These are phyloP conservation scores for Tolypocladium ophioglossoides DNA, from an alignment of 2,329 filamentous ascomycete genomes.

Conservation along the genomic window DNA sequence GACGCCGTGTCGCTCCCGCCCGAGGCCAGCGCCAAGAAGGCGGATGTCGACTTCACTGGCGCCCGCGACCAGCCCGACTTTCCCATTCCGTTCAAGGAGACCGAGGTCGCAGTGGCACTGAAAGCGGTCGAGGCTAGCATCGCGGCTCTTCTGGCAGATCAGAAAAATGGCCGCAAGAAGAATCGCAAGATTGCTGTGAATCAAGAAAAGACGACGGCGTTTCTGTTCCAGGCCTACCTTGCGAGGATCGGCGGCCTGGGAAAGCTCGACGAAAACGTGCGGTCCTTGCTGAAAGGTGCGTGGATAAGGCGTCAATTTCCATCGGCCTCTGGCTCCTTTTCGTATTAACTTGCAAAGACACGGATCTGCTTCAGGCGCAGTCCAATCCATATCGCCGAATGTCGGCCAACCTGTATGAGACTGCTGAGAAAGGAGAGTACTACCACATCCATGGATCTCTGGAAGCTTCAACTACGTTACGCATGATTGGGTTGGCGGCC, in stretches of 20 bases:
- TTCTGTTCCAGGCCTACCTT: conserved; percentile 28
- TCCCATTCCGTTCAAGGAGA: conserved; percentile 36
- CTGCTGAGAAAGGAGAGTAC: conserved; percentile 53
- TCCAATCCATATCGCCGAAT: conserved; percentile 61
- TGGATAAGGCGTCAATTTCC: background rate
- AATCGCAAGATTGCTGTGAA: conserved; percentile 16
- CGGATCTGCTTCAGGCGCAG: conserved; percentile 60
- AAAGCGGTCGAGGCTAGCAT: conserved; percentile 30
- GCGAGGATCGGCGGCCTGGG: conserved; percentile 25
- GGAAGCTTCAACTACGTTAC: conserved; percentile 57
- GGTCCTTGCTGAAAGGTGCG: conserved; percentile 1
- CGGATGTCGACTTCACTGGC: conserved; percentile 21
- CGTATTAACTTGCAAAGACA: conserved; percentile 37
- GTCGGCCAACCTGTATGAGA: conserved; percentile 62
- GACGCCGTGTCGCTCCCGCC: conserved; percentile 18
- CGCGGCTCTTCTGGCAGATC: conserved; percentile 20
- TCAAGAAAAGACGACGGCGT: conserved; percentile 29
- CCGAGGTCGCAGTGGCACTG: conserved; percentile 30
- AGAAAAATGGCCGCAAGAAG: conserved; percentile 6
- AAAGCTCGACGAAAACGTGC: conserved; percentile 24
- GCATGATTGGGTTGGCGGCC: conserved; percentile 58
- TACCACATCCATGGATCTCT: conserved; percentile 70
- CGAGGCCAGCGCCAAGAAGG: conserved; percentile 11
- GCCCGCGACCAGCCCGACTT: conserved; percentile 29
- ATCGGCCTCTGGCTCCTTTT: background rate